Percentiles rank a stretch among this genome's conserved stretches.
phyloP scores from a whole-genome alignment of 257 asterid species.

The Perilla frutescens region DNA sequence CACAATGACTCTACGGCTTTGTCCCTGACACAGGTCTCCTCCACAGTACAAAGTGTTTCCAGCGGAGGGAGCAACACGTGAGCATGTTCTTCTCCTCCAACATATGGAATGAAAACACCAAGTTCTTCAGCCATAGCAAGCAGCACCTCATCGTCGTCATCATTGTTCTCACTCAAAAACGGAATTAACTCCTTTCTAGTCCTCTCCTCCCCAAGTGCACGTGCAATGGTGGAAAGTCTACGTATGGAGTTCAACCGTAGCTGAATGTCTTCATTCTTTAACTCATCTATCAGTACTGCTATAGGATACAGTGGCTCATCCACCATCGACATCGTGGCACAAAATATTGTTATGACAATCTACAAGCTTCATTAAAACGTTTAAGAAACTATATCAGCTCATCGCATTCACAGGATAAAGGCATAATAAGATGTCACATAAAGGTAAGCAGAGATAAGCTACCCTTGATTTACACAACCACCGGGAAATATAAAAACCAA shows the following conservation, averaged over 20 bases:
- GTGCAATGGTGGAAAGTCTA: slow-evolving; percentile 89
- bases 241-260: slow-evolving; percentile 83
- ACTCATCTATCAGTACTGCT: slow-evolving; percentile 91
- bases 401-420: background rate
- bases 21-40: slow-evolving; percentile 96
- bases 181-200: slow-evolving; percentile 91
- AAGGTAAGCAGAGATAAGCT: background rate
- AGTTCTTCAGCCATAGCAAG: slow-evolving; percentile 94
- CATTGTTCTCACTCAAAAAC: slow-evolving; percentile 86
- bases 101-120: slow-evolving; percentile 91
- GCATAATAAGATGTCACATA: background rate
- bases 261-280: slow-evolving; percentile 92
- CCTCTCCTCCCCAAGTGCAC: slow-evolving; percentile 96
- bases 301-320: slow-evolving; percentile 96
- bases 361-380: slow-evolving; percentile 25
- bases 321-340: slow-evolving; percentile 73
- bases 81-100: slow-evolving; percentile 93
- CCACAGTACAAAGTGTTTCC: slow-evolving; percentile 90
- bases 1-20: slow-evolving; percentile 92
- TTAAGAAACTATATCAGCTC: slow-evolving; percentile 19
- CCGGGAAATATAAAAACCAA: slow-evolving; percentile 10
- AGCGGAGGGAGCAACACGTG: slow-evolving; percentile 87
- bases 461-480: slow-evolving; percentile 25
- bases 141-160: slow-evolving; percentile 87
- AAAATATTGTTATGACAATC: slow-evolving; percentile 8